Evolutionary conservation across 192 early-diverging fungal genomes (phyloP).

Genomic region (Rhizoclosmatium globosum): DNA sequence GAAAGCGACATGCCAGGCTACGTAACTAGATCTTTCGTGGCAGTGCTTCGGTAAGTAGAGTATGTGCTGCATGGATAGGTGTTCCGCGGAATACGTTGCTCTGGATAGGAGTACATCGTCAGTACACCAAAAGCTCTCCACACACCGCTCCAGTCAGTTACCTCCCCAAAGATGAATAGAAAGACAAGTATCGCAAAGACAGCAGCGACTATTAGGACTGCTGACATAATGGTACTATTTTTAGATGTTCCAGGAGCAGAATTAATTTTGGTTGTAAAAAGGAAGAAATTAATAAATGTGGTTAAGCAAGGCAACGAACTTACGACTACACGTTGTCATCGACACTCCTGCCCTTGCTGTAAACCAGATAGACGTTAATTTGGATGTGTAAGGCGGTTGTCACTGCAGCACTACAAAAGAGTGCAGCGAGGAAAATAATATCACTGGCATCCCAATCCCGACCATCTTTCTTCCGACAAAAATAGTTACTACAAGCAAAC

Average conservation of each 20-base stretch:
- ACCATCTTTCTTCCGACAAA: not conserved
- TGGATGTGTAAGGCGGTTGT: not conserved
- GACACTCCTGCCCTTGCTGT: not conserved
- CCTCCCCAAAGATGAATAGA: constrained; percentile 29
- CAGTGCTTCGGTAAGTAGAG: constrained; percentile 38
- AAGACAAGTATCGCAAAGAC: constrained; percentile 9
- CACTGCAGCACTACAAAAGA: not conserved
- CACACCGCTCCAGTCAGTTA: too few relatives aligned
- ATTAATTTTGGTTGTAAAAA: too few relatives aligned
- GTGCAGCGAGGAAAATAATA: not conserved
- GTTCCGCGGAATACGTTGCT: constrained; percentile 43
- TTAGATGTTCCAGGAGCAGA: too few relatives aligned
- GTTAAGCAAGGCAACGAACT: too few relatives aligned
- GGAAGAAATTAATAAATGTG: too few relatives aligned
- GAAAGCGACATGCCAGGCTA: too few relatives aligned
- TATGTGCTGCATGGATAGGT: constrained; percentile 33
- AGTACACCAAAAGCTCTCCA: constrained; percentile 42
- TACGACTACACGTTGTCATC: too few relatives aligned
- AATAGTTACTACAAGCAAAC: not conserved
- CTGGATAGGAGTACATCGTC: constrained; percentile 33
- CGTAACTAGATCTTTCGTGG: constrained; percentile 38
- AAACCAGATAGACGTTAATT: not conserved
- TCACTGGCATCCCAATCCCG: not conserved
- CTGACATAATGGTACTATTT: too few relatives aligned
- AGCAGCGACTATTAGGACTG: too few relatives aligned